Base-by-base conservation (phyloP, 2,329 filamentous ascomycete genomes). In the Dothidotthia symphoricarpi region DNA sequence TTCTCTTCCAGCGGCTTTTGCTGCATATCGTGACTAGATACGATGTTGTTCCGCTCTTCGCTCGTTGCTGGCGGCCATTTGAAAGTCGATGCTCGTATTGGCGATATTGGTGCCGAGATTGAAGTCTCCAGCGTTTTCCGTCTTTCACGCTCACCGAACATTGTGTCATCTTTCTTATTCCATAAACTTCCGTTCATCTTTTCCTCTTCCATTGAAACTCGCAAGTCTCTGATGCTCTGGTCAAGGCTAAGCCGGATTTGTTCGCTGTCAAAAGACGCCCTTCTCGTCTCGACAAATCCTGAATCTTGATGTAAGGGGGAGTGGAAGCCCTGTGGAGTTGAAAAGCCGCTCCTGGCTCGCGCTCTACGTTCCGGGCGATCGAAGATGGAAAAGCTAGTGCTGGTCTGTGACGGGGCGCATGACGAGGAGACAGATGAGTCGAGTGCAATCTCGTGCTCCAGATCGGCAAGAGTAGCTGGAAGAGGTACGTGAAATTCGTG, bases 301-400 rank as follows among this genome's bases (percentile, higher is more conserved):
- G 64, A 66, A 31, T 67, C 64, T 36, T 67, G 58, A 36, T 66
- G 63, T 4, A 60, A 34, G 10, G 63, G 64, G 17, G 53, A 49
- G 17, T 51, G 45, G 31, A 63, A 57, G 22, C 47, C 38, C 34
- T 51, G 47, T n/a, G 49, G 41, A n/a, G 49, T 38, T 10, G 53
- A 53, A 14, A 59, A 52, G 1, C 52, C 52, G 3, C 48, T 53
- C 8, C 37, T 40, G 3, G 49, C 31, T 37, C 53, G 44, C 12
- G 41, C 40, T 11, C 42, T 31, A 28, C 33, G 31, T 17, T 48
- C 50, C 5, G 47, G 47, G 6, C 45, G 49, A 17, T 60, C 55
- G 25, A 54, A 53, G 8, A 57, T 51, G 1, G 48, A 58, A 24
- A 57, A 59, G n/a, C 59, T 51, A 4, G 57, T 62, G 26, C 50